phyloP scores from a whole-genome alignment of 106 monocot species.

The Dioscorea dumetorum region DNA sequence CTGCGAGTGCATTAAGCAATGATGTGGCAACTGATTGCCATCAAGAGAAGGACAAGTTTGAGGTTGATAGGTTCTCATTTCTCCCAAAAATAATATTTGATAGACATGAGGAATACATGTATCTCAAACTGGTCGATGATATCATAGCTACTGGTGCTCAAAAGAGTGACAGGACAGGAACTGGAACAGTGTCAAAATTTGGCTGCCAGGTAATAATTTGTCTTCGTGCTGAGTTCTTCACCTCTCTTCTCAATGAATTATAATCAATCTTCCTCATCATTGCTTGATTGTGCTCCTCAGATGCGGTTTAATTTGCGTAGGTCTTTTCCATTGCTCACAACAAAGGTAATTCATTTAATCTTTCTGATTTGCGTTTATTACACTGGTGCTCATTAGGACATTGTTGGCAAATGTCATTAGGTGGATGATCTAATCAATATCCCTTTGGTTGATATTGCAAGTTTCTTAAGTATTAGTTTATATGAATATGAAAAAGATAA shows the following conservation, averaged over 20 bases:
- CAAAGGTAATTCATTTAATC: conserved; percentile 56
- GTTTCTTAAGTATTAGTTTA: no score
- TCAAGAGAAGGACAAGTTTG: conserved; percentile 32
- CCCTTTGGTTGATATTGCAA: no score
- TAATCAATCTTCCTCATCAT: background rate
- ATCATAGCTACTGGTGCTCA: conserved; percentile 61
- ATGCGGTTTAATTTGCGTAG: conserved; percentile 95
- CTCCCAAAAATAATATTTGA: conserved; percentile 75
- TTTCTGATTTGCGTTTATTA: no score
- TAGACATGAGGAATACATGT: conserved; percentile 72
- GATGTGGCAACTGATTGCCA: conserved; percentile 17
- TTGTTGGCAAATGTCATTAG: no score
- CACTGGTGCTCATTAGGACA: no score
- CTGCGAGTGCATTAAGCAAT: conserved; percentile 21
- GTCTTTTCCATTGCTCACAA: conserved; percentile 87
- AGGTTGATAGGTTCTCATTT: conserved; percentile 71
- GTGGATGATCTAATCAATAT: no score
- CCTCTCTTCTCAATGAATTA: background rate
- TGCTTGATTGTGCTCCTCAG: conserved; percentile 24
- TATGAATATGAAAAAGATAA: no score
- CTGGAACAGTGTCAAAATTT: conserved; percentile 90
- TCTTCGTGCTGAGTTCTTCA: background rate
- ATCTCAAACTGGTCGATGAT: conserved; percentile 75
- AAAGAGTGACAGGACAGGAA: conserved; percentile 84
- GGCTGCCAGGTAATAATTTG: conserved; percentile 67